Evolutionary conservation across 768 basidiomycete genomes (phyloP), one percentile per base, ranked within the genome.

Genomic region (Boletus barrowsii): DNA sequence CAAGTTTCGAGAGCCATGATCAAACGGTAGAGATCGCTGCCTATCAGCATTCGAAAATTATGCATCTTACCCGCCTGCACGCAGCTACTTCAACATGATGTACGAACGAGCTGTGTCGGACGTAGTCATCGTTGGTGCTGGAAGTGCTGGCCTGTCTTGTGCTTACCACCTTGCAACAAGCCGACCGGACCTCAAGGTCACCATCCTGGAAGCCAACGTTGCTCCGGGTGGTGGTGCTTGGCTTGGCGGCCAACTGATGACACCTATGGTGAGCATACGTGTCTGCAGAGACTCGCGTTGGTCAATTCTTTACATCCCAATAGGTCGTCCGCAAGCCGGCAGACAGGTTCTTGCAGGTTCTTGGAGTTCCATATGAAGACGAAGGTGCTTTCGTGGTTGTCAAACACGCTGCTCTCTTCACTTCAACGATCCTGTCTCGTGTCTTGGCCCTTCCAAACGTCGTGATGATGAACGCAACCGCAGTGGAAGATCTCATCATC

Each of bases 371-470:
- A 1, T 90, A 83, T 68, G 88, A 90, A 59, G 89, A 90, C 66
- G 88, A 90, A 67, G 88, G 87, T 51, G 57, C 77, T 29, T 90
- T 84, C 64, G 87, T 89, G 56, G 83, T 92, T 57, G 88, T 92
- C 60, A 88, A 88, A 67, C 88, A 90, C 60, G 87, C 88, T 1
- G 88, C 88, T 0, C 75, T 90, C 56, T 90, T 90, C 77, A 92
- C 88, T 3, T 83, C 87, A 14, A 90, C 88, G 1, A 69, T 90
- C 43, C 74, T 92, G 36, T 84, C 86, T 53, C 80, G 81, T 44
- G 86, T 88, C 51, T 80, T 89, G 55, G 77, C 83, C 13, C 72
- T 84, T 60, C 83, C 84, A 15, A 89, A 89, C 60, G 84, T 89
- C 47, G 81, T 85, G 32, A 69, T 88, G 70, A 81, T 89, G 77